These are phyloP conservation scores for Myxozyma geophila DNA, from an alignment of 805 yeast genomes.

Conservation along the genomic window DNA sequence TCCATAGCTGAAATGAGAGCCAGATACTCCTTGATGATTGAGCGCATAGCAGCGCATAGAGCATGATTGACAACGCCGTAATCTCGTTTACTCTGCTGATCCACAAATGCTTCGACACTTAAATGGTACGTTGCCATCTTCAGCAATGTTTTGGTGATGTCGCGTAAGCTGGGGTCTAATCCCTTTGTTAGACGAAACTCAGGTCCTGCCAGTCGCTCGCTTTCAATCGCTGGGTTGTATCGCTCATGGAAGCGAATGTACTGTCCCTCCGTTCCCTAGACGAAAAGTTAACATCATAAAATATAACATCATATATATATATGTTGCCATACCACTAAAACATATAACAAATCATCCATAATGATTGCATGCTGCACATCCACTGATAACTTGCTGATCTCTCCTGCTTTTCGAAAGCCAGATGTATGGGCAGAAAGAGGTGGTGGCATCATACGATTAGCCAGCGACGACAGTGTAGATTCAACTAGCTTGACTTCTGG, in stretches of 20 bases:
- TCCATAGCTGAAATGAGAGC: slow-evolving; percentile 52
- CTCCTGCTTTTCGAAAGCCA: slow-evolving; percentile 13
- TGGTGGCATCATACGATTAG: slow-evolving; percentile 16
- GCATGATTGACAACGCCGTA: slow-evolving; percentile 79
- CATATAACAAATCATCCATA: slow-evolving; percentile 68
- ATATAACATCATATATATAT: background rate
- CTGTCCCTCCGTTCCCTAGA: slow-evolving; percentile 70
- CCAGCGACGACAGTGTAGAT: slow-evolving; percentile 26
- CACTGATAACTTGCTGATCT: slow-evolving; percentile 43
- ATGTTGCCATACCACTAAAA: slow-evolving; percentile 52
- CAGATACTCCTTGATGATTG: slow-evolving; percentile 47
- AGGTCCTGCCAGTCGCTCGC: slow-evolving; percentile 64
- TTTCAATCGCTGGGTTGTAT: slow-evolving; percentile 55
- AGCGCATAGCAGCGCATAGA: slow-evolving; percentile 64
- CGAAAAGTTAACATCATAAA: too few species aligned
- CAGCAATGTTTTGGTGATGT: slow-evolving; percentile 64
- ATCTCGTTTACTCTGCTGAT: slow-evolving; percentile 56
- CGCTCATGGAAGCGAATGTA: slow-evolving; percentile 70
- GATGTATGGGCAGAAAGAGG: slow-evolving; percentile 25
- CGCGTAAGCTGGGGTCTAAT: slow-evolving; percentile 74
- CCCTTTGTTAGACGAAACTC: slow-evolving; percentile 73
- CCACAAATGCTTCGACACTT: slow-evolving; percentile 63
- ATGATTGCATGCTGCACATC: slow-evolving; percentile 74
- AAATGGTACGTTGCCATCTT: slow-evolving; percentile 66
- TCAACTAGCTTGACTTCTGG: slow-evolving; percentile 26